These are phyloP conservation scores for Aspergillus japonicus DNA, from an alignment of 2,329 filamentous ascomycete species.

Conservation along the genomic window DNA sequence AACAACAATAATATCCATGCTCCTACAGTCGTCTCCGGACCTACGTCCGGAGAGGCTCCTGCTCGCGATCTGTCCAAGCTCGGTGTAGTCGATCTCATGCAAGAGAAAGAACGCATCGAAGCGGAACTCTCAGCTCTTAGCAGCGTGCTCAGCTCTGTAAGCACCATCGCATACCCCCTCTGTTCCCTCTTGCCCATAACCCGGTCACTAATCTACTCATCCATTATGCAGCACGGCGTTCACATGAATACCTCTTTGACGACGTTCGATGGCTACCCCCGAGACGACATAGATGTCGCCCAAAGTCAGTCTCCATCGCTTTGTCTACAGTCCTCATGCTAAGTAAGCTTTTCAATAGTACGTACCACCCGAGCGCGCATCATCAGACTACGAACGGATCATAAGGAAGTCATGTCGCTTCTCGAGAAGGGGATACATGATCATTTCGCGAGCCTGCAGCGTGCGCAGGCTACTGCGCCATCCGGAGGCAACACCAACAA, in stretches of 20 bases:
- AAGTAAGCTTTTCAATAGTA: conserved; percentile 54
- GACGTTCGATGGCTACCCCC: conserved; percentile 86
- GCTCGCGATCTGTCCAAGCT: conserved; percentile 64
- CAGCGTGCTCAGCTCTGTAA: conserved; percentile 82
- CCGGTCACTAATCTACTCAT: conserved; percentile 16
- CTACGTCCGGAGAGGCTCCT: conserved; percentile 57
- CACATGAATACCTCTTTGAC: conserved; percentile 87
- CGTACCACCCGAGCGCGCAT: conserved; percentile 90
- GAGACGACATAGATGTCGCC: conserved; percentile 90
- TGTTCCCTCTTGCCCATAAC: conserved; percentile 4
- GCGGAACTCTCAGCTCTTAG: conserved; percentile 81
- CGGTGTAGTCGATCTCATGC: conserved; percentile 75
- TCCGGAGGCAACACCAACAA: conserved; percentile 25
- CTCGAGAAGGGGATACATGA: conserved; percentile 87
- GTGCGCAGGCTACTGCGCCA: conserved; percentile 46
- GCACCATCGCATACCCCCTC: conserved; percentile 24
- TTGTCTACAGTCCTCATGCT: conserved; percentile 11
- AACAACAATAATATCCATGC: conserved; percentile 61
- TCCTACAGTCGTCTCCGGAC: conserved; percentile 74
- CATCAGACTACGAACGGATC: conserved; percentile 86
- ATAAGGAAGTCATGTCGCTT: conserved; percentile 79
- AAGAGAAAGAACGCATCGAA: conserved; percentile 81
- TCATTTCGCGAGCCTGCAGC: conserved; percentile 73
- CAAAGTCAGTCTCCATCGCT: conserved; percentile 63
- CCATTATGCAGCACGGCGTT: conserved; percentile 73